A percentile compares a stretch with the other conserved stretches of the same genome.
Evolutionary conservation across 805 yeast genomes (phyloP).

Genomic region (Scheffersomyces ergatensis): DNA sequence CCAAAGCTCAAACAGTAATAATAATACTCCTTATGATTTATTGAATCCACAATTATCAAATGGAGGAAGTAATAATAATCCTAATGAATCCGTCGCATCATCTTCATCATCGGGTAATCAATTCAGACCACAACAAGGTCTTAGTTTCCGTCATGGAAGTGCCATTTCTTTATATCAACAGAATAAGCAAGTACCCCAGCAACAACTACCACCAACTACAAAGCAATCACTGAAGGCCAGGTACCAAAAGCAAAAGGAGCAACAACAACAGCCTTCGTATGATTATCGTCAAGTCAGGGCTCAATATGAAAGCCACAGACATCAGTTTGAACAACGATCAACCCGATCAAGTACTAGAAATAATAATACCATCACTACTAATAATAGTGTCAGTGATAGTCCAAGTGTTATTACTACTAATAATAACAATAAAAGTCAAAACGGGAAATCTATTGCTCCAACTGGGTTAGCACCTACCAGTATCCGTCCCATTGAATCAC

Average conservation of each 20-base stretch:
- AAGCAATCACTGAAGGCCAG: conserved; percentile 1
- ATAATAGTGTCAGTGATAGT: not conserved
- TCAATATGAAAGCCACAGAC: conserved; percentile 23
- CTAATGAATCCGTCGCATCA: conserved; percentile 1
- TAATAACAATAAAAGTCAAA: not conserved
- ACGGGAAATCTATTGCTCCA: not conserved
- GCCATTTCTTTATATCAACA: conserved; percentile 4
- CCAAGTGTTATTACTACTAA: not conserved
- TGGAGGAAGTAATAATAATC: not conserved
- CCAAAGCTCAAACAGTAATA: not conserved
- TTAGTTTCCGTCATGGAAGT: conserved; percentile 16
- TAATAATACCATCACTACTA: not conserved
- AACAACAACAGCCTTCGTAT: conserved; percentile 1
- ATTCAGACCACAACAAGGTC: conserved; percentile 25
- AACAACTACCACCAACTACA: not conserved
- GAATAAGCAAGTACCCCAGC: conserved; percentile 2
- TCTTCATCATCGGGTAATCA: conserved; percentile 13
- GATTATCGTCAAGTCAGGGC: conserved; percentile 21
- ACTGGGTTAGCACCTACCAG: not conserved
- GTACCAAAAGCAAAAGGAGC: not conserved
- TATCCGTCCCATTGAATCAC: not conserved
- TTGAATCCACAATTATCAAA: conserved; percentile 14
- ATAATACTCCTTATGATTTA: conserved; percentile 18
- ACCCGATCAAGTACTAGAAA: not conserved
- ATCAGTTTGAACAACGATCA: conserved; percentile 2